Base-by-base conservation (phyloP, 371 early-diverging fungal species). In the Saksenaea oblongispora region DNA sequence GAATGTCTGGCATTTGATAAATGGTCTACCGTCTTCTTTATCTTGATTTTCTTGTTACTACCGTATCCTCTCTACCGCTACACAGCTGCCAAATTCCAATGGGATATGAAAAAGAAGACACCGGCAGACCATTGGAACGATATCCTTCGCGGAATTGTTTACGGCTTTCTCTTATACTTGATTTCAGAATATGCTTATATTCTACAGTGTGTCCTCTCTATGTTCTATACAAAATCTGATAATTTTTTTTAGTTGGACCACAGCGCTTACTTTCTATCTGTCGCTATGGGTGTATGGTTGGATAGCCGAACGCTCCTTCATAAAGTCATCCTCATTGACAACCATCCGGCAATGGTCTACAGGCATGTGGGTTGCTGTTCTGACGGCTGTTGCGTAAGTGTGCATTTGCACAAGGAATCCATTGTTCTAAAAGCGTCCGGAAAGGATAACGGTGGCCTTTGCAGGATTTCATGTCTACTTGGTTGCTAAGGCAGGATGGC, bases 111-210 rank as follows among this genome's bases (percentile, higher is more conserved):
- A 31, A 66, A 67, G n/a, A 90, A 91, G 61, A 79, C 85, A n/a
- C 65, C 84, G 7, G 85, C 84, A 10, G 78, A 88, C 27, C 89
- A 88, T 54, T 91, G 85, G 66, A 84, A 85, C 61, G 89, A 91
- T 66, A 27, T 85, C 5, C 65, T 87, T 39, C 63, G 75, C 17
- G 87, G 83, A 0, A 71, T 89, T n/a, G 70, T 80, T 1, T 91
- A 89, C 66, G 78, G 84, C 5, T 74, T 84, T 27, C 72, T 92
- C 17, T 67, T 93, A 5, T 93, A 93, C 74, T 84, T 89, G n/a
- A 84, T 91, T 80, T 92, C 93, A 31, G 90, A 90, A 71, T 93
- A 93, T 69, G 70, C 91, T 5, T 76, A 82, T 61, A 86, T 91
- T 31, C 31, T 31, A 31, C 31, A 31, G 31, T 31, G 31, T 31